Base-by-base conservation (phyloP, 139 green algal genomes). In the Chlamydomonas asymmetrica region DNA sequence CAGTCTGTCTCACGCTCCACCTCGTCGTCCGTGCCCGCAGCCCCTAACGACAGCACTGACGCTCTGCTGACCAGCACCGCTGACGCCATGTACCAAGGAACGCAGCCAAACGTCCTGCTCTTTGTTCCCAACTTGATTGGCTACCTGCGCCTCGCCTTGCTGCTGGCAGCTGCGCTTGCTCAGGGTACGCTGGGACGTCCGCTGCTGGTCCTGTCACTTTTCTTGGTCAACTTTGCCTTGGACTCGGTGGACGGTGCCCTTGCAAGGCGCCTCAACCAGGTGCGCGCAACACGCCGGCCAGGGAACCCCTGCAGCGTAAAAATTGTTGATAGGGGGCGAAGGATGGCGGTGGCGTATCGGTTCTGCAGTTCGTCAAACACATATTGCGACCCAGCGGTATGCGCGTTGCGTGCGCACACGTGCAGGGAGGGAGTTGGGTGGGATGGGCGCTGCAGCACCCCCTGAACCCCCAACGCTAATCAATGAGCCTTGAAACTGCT, bases 241-340 rank as follows among this genome's bases (percentile, higher is more conserved):
- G 69, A 75, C 35, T 54, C 54, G 13, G 52, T 66, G 20, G 69
- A 75, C 41, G 69, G 69, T 3, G 69, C 69, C 9, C 22, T 59
- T 16, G 69, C 69, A 2, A 49, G 69, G 13, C 38, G 69, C 5
- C 69, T 75, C 16, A 40, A 56, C 4, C 69, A 75, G 69, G 69
- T 75, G 52, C 6, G 48, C 1, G 29, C 29, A 5, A 10, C 2
- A 31, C 1, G 1, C 57, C 7, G 1, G 4, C 22, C 29, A n/a
- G n/a, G 10, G n/a, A n/a, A n/a, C n/a, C n/a, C n/a, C n/a, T n/a
- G n/a, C n/a, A n/a, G n/a, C n/a, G n/a, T n/a, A n/a, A n/a, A n/a
- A n/a, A n/a, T n/a, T 61, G 9, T n/a, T n/a, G n/a, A 25, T 8
- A 61, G 9, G 52, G n/a, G 52, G n/a, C 52, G 22, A 61, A 25